Percentiles rank a stretch among this genome's conserved stretches.
phyloP scores from a whole-genome alignment of 176 grass and related monocot species.

The Musa acuminata region DNA sequence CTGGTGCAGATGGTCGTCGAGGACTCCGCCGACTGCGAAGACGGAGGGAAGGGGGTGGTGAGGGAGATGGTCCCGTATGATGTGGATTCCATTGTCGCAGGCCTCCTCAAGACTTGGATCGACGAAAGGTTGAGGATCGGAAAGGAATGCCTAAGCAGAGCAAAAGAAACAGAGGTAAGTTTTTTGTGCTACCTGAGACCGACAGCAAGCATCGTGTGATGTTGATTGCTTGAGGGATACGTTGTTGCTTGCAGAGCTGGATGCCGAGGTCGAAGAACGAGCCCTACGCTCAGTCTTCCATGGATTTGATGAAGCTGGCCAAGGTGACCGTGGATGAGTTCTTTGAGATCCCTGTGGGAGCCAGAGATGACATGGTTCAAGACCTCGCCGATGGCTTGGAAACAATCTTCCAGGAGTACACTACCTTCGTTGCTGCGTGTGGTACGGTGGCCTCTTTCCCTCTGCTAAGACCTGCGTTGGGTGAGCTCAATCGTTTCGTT shows the following conservation, averaged over 20 bases:
- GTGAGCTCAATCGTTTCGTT: background rate
- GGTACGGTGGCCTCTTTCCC: conserved; percentile 26
- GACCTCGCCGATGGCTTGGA: conserved; percentile 66
- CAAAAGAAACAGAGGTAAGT: conserved; percentile 74
- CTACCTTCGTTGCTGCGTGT: conserved; percentile 64
- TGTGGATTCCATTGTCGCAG: conserved; percentile 57
- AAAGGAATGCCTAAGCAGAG: conserved; percentile 56
- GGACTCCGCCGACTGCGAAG: conserved; percentile 51
- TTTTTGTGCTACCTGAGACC: background rate
- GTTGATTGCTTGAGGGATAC: background rate
- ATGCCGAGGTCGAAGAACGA: conserved; percentile 74
- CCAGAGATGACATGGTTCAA: conserved; percentile 58
- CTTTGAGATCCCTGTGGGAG: conserved; percentile 65
- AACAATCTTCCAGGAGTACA: conserved; percentile 60
- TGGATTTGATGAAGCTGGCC: conserved; percentile 73
- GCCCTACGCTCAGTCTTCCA: conserved; percentile 51
- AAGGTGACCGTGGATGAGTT: conserved; percentile 60
- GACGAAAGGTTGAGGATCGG: conserved; percentile 57
- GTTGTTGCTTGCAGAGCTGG: conserved; percentile 50
- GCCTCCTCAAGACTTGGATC: conserved; percentile 84
- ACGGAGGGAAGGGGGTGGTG: conserved; percentile 56
- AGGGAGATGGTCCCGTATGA: conserved; percentile 86
- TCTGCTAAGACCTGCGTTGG: background rate
- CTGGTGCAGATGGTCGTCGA: conserved; percentile 78
- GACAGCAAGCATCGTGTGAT: background rate